These are phyloP conservation scores for Fusarium austroafricanum DNA, from an alignment of 2,329 filamentous ascomycete species.

Conservation along the genomic window DNA sequence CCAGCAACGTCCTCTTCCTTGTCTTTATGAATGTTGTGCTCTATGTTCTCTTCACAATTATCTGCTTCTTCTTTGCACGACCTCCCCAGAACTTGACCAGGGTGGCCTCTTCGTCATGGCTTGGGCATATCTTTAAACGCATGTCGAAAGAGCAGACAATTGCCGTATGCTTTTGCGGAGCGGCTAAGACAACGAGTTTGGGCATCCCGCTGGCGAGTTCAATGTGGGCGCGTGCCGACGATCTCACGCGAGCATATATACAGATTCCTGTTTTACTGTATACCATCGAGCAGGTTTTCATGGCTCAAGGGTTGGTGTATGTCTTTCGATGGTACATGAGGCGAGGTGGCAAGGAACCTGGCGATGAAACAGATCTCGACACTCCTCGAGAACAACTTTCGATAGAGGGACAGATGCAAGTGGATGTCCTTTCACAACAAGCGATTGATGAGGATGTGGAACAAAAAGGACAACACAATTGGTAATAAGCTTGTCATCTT, in stretches of 20 bases:
- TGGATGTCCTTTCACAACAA: not conserved
- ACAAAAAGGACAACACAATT: conserved; percentile 1
- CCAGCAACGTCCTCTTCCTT: conserved; percentile 72
- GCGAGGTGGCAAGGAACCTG: conserved; percentile 38
- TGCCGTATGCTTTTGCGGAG: conserved; percentile 78
- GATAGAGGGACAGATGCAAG: conserved; percentile 1
- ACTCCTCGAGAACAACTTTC: conserved; percentile 3
- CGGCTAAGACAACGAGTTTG: conserved; percentile 77
- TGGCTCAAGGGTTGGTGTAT: conserved; percentile 59
- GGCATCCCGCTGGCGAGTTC: conserved; percentile 75
- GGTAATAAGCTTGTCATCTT: not conserved
- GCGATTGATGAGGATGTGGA: not conserved
- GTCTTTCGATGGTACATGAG: conserved; percentile 60
- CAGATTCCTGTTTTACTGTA: conserved; percentile 74
- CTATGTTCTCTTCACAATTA: conserved; percentile 70
- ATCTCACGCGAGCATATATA: conserved; percentile 67
- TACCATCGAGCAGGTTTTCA: conserved; percentile 66
- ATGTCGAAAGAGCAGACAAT: conserved; percentile 72
- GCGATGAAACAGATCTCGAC: conserved; percentile 33
- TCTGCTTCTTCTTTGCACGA: conserved; percentile 66
- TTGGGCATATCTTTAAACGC: conserved; percentile 56
- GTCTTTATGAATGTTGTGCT: conserved; percentile 75
- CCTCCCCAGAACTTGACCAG: conserved; percentile 52
- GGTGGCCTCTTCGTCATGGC: conserved; percentile 29
- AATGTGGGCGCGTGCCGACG: conserved; percentile 71